phyloP scores from a whole-genome alignment of 225 moss, liverwort and hornwort genomes.

The Lunularia cruciata region DNA sequence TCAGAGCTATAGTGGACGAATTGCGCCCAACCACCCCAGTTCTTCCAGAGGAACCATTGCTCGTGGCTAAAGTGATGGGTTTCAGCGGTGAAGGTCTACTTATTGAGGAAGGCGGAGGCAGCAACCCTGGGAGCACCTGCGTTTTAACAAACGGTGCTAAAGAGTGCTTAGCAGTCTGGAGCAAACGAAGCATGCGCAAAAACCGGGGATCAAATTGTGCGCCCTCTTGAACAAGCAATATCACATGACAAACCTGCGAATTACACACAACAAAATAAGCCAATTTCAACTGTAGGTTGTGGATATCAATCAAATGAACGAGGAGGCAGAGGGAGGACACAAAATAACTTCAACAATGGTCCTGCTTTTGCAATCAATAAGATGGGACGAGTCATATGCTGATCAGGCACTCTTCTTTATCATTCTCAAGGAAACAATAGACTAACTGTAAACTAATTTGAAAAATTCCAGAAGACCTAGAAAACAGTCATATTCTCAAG shows the following conservation, averaged over 20 bases:
- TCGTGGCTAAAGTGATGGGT: slow-evolving; percentile 45
- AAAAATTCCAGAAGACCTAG: too few relatives aligned
- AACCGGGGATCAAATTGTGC: slow-evolving; percentile 80
- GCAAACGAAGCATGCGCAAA: slow-evolving; percentile 75
- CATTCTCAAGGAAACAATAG: too few relatives aligned
- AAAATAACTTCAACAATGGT: too few relatives aligned
- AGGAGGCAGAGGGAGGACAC: too few relatives aligned
- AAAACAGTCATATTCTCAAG: too few relatives aligned
- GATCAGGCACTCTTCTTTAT: too few relatives aligned
- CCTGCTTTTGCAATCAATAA: too few relatives aligned
- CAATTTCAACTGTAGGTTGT: too few relatives aligned
- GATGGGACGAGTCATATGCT: too few relatives aligned
- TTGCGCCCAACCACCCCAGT: slow-evolving; percentile 54
- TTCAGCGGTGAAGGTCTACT: slow-evolving; percentile 63
- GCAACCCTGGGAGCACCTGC: slow-evolving; percentile 85
- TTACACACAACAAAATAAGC: slow-evolving; percentile 12
- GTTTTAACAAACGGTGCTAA: slow-evolving; percentile 91
- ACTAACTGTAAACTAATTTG: too few relatives aligned
- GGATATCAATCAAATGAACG: too few relatives aligned
- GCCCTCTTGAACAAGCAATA: slow-evolving; percentile 88
- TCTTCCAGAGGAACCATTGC: slow-evolving; percentile 57
- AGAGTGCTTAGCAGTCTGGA: slow-evolving; percentile 92
- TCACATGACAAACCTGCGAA: slow-evolving; percentile 88
- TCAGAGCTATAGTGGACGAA: slow-evolving; percentile 69
- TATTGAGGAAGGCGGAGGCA: slow-evolving; percentile 54